Conservation (phyloP, 768 basidiomycete genomes). For the Sporobolomyces pararoseus region DNA sequence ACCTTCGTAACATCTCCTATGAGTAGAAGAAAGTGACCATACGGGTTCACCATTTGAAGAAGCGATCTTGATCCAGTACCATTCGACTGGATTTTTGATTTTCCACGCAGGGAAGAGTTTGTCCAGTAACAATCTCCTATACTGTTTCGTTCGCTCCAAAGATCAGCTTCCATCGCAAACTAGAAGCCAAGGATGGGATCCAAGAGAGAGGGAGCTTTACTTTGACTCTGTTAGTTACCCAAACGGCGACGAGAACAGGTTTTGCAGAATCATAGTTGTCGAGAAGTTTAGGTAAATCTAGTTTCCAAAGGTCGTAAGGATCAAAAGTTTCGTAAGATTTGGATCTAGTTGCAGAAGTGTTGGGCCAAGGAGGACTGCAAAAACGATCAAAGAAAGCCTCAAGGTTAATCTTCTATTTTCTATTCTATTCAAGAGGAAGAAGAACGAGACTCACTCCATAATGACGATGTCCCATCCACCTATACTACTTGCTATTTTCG, state of each 20-base stretch:
- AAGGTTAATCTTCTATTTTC: too few relatives aligned
- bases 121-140: conserved; percentile 28
- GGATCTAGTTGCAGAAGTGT: conserved; percentile 25
- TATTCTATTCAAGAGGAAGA: too few relatives aligned
- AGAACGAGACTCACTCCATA: conserved; percentile 26
- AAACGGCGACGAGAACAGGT: conserved; percentile 23
- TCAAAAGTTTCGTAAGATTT: conserved; percentile 38
- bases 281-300: conserved; percentile 18
- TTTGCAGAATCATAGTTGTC: not conserved
- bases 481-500: not conserved
- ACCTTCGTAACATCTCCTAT: conserved; percentile 35
- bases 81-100: conserved; percentile 5
- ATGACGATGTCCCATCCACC: conserved; percentile 33
- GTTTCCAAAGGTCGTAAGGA: conserved; percentile 37
- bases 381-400: too few relatives aligned
- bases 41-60: conserved; percentile 30
- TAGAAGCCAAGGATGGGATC: not conserved
- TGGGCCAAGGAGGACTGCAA: conserved; percentile 39
- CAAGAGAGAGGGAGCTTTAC: not conserved
- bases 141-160: conserved; percentile 13
- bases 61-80: conserved; percentile 41
- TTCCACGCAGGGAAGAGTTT: conserved; percentile 35
- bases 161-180: too few relatives aligned
- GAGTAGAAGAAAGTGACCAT: conserved; percentile 13
- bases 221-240: conserved; percentile 38